phyloP scores from a whole-genome alignment of 176 grass and related monocot genomes.

The Aegilops sharonensis region DNA sequence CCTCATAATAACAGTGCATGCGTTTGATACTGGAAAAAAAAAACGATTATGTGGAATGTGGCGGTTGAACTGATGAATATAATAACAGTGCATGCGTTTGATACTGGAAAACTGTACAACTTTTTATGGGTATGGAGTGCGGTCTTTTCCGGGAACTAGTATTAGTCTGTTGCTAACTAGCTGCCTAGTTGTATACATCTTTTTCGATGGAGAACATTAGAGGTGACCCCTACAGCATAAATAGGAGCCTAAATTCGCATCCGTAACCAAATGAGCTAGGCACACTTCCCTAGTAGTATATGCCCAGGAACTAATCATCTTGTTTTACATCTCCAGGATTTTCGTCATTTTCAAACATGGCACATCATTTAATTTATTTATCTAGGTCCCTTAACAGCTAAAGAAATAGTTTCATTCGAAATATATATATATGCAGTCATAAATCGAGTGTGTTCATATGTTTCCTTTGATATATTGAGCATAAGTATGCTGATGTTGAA shows the following conservation, averaged over 20 bases:
- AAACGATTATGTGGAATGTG: not conserved
- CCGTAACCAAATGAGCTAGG: not conserved
- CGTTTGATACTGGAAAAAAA: too few relatives aligned
- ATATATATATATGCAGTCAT: not conserved
- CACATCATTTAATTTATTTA: not conserved
- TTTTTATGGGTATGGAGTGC: not conserved
- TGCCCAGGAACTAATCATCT: constrained; percentile 7
- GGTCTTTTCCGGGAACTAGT: not conserved
- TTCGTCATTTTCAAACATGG: constrained; percentile 1
- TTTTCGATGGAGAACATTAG: not conserved
- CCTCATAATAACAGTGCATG: too few relatives aligned
- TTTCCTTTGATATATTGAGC: not conserved
- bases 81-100: not conserved
- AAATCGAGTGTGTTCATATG: not conserved
- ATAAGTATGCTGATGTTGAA: constrained; percentile 4
- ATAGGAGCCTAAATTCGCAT: not conserved
- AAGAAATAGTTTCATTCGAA: not conserved
- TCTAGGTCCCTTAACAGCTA: not conserved
- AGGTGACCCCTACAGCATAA: not conserved
- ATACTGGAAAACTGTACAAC: not conserved
- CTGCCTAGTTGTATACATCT: constrained; percentile 13
- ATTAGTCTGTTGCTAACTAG: not conserved
- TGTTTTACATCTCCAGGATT: not conserved
- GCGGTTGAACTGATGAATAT: not conserved
- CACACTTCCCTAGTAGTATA: not conserved